phyloP scores from a whole-genome alignment of 495 filamentous ascomycete genomes.

The Aspergillus saccharolyticus region DNA sequence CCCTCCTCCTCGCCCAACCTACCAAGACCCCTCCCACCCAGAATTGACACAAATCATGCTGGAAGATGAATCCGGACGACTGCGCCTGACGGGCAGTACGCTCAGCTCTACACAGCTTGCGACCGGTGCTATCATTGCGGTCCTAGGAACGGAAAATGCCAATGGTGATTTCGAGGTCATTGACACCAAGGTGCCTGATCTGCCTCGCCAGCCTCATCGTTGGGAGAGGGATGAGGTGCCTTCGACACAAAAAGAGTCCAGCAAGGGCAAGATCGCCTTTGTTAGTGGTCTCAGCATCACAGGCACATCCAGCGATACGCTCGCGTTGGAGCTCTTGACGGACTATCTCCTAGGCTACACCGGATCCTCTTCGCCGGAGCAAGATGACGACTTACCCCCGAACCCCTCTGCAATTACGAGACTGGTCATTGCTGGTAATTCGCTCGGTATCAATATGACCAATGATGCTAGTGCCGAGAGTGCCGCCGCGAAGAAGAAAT shows the following conservation, averaged over 20 bases:
- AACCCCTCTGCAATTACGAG: slow-evolving; percentile 65
- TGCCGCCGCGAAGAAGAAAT: slow-evolving; percentile 40
- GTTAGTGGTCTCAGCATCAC: slow-evolving; percentile 83
- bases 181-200: slow-evolving; percentile 79
- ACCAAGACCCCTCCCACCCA: slow-evolving; percentile 47
- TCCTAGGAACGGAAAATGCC: slow-evolving; percentile 85
- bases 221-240: slow-evolving; percentile 57
- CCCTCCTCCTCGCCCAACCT: slow-evolving; percentile 75
- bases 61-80: slow-evolving; percentile 93
- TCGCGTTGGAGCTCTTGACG: slow-evolving; percentile 69
- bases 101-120: slow-evolving; percentile 65
- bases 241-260: slow-evolving; percentile 40
- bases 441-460: slow-evolving; percentile 57
- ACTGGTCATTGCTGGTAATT: slow-evolving; percentile 89
- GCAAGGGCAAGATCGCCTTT: slow-evolving; percentile 69
- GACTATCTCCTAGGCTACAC: slow-evolving; percentile 89
- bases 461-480: slow-evolving; percentile 25
- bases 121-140: slow-evolving; percentile 87
- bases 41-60: slow-evolving; percentile 66
- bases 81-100: slow-evolving; percentile 67
- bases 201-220: slow-evolving; percentile 72
- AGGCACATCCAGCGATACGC: slow-evolving; percentile 63
- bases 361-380: slow-evolving; percentile 39
- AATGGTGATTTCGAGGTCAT: slow-evolving; percentile 92
- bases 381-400: slow-evolving; percentile 36